Conservation (phyloP, 495 filamentous ascomycete genomes). For the Penicillium nucicola region DNA sequence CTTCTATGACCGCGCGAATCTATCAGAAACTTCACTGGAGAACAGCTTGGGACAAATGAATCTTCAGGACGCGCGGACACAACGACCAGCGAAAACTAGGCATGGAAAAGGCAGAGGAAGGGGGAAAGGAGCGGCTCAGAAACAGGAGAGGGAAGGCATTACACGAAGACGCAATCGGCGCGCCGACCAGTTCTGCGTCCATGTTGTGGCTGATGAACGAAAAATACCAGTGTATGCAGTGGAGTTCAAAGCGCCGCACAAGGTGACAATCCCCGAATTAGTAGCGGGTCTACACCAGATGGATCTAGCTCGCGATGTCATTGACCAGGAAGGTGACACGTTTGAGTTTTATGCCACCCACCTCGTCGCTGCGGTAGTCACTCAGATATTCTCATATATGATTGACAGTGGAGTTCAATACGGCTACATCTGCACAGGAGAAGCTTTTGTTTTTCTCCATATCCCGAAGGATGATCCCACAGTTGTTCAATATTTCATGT, state of each 20-base stretch:
- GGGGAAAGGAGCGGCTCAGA: slow-evolving; percentile 12
- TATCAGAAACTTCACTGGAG: slow-evolving; percentile 16
- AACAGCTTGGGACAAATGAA: slow-evolving; percentile 19
- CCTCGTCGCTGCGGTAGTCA: slow-evolving; percentile 31
- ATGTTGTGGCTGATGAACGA: slow-evolving; percentile 17
- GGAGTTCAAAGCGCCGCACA: not conserved
- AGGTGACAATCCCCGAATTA: not conserved
- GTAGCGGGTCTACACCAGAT: not conserved
- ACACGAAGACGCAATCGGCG: slow-evolving; percentile 16
- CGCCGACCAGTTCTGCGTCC: slow-evolving; percentile 24
- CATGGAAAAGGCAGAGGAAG: slow-evolving; percentile 17
- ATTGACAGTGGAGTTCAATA: slow-evolving; percentile 33
- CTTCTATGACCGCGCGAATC: slow-evolving; percentile 21
- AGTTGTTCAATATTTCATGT: slow-evolving; percentile 25
- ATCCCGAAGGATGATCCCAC: slow-evolving; percentile 29
- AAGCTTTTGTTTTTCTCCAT: slow-evolving; percentile 43
- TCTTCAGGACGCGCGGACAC: slow-evolving; percentile 10
- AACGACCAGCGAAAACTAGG: slow-evolving; percentile 11
- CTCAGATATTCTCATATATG: slow-evolving; percentile 45
- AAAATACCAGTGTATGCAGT: not conserved
- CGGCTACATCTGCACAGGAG: slow-evolving; percentile 41
- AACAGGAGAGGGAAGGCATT: slow-evolving; percentile 12
- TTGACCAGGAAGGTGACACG: not conserved
- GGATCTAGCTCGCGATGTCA: not conserved
- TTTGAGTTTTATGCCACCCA: not conserved